Percentiles rank a stretch among this genome's conserved stretches.
phyloP scores from a whole-genome alignment of 2,329 filamentous ascomycete species.

The Capronia epimyces region DNA sequence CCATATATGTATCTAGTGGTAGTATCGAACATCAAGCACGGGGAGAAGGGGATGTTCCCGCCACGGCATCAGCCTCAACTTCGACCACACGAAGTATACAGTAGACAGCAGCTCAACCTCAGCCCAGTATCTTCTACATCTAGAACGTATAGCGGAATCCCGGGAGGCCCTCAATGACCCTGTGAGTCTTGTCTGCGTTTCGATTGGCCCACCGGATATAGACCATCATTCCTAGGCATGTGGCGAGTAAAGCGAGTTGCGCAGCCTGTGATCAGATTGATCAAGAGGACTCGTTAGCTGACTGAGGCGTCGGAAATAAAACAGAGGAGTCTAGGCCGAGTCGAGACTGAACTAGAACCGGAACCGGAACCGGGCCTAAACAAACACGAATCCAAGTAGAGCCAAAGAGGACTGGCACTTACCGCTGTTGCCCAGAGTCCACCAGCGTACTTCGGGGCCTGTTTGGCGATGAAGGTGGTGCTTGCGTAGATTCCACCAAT shows the following conservation, averaged over 20 bases:
- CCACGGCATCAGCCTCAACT: too few relatives aligned
- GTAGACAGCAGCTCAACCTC: too few relatives aligned
- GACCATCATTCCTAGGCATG: not conserved
- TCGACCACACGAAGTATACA: too few relatives aligned
- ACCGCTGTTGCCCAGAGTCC: constrained; percentile 25
- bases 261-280: not conserved
- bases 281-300: not conserved
- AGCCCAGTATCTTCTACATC: too few relatives aligned
- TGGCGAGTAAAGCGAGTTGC: not conserved
- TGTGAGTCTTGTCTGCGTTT: not conserved
- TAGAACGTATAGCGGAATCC: not conserved
- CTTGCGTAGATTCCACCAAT: constrained; percentile 29
- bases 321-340: not conserved
- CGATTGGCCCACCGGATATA: not conserved
- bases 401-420: too few relatives aligned
- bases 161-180: not conserved
- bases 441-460: constrained; percentile 27
- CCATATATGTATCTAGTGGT: too few relatives aligned
- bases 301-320: not conserved
- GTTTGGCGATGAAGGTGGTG: constrained; percentile 26
- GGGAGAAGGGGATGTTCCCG: too few relatives aligned
- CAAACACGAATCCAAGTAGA: not conserved
- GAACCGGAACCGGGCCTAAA: too few relatives aligned
- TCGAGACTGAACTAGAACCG: too few relatives aligned
- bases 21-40: too few relatives aligned